Evolutionary conservation across 768 basidiomycete genomes (phyloP), one percentile per base, ranked within the genome.

Genomic region (Termitomyces sp.): DNA sequence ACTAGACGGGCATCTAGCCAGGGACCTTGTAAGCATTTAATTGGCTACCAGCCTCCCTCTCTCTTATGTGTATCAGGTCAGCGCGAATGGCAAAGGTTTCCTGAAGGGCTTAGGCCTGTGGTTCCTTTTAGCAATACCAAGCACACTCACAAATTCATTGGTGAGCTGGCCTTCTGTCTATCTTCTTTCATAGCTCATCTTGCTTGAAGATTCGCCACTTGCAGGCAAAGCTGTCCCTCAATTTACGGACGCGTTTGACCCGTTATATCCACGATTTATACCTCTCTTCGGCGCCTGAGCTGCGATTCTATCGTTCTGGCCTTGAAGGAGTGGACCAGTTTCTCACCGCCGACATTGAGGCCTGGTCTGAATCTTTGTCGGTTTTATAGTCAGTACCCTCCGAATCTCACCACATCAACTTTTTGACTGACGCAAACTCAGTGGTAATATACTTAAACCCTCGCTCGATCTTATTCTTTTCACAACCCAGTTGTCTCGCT

Each of bases 61-160:
- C 14, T 27, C 45, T 53, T 43, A 40, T 58, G 36, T 44, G 9
- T 26, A 42, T 1, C 59, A 85, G 83, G 82, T 93, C 43, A 91
- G 86, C 46, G 95, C 93, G 0, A 86, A 98, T 66, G 90, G 86
- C 0, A 80, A 80, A 51, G 94, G 93, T 0, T 98, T 98, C 68
- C 63, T 93, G 18, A 82, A 76, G 53, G 95, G 95, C 1, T 73
- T 98, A 1, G 88, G 77, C 0, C 76, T 92, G 55, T 98, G 96
- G 96, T 97, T 95, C 67, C 75, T 85, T 10, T 79, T 98, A 10
- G 93, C 95, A 2, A 80, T 98, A 26, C 96, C 96, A 0, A 93
- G 91, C 67, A 94, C 93, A 22, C 95, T 94, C 69, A 98, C 96
- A 0, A 98, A 98, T 68, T 88, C 92, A 2, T 94, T 98, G 92